Evolutionary conservation across 805 yeast species (phyloP).

Genomic region (Candida oleophila): DNA sequence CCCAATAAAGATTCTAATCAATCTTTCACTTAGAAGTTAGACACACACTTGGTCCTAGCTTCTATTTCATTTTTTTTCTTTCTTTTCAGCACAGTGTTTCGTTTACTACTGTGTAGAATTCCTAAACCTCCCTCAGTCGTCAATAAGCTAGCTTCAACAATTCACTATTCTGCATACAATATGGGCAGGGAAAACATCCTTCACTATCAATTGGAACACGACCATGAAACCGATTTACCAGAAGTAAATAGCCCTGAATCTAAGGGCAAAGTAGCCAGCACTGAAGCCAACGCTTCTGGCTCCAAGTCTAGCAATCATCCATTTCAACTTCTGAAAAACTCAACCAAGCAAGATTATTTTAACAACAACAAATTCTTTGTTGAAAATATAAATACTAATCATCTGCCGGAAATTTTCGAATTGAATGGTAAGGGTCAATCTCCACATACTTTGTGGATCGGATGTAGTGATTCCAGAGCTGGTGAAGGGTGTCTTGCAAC

Average conservation of each 20-base stretch:
- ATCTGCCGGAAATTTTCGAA: constrained; percentile 56
- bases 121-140: not conserved
- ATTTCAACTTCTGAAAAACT: constrained; percentile 47
- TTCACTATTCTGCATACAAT: not conserved
- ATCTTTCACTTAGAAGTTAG: not conserved
- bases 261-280: not conserved
- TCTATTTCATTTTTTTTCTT: not conserved
- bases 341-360: constrained; percentile 49
- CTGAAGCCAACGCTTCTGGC: constrained; percentile 1
- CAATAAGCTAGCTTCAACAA: not conserved
- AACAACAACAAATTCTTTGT: constrained; percentile 46
- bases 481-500: constrained; percentile 75
- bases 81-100: not conserved
- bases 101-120: not conserved
- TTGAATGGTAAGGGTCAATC: constrained; percentile 76
- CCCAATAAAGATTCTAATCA: not conserved
- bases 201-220: constrained; percentile 40
- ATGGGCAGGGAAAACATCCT: constrained; percentile 45
- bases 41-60: not conserved
- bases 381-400: constrained; percentile 45
- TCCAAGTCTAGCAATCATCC: constrained; percentile 27
- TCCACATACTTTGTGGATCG: constrained; percentile 94
- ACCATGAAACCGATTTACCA: constrained; percentile 33
- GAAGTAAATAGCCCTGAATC: not conserved
- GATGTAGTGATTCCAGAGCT: constrained; percentile 90